Evolutionary conservation across 306 rosid species (phyloP).

Genomic region (Cucumis sativus): Cucumber_9930_V3 NC_026656.2:844501-845000

Average conservation of each 20-base stretch:
- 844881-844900: neutral
- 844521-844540: constrained; percentile 77
- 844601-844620: neutral
- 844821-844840: constrained; percentile 74
- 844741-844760: constrained; percentile 81
- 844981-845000: constrained; percentile 38
- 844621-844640: neutral
- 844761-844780: constrained; percentile 82
- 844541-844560: constrained; percentile 74
- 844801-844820: constrained; percentile 59
- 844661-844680: neutral
- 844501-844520: constrained; percentile 65
- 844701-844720: constrained; percentile 55
- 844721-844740: constrained; percentile 61
- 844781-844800: constrained; percentile 76
- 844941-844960: neutral
- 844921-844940: neutral
- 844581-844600: constrained; percentile 44
- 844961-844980: neutral
- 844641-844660: neutral
- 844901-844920: neutral
- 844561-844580: constrained; percentile 80
- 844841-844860: constrained; percentile 52
- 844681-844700: constrained; percentile 41
- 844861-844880: neutral